Evolutionary conservation across 2,329 filamentous ascomycete genomes (phyloP).

Genomic region (Neopestalotiopsis clavispora): DNA sequence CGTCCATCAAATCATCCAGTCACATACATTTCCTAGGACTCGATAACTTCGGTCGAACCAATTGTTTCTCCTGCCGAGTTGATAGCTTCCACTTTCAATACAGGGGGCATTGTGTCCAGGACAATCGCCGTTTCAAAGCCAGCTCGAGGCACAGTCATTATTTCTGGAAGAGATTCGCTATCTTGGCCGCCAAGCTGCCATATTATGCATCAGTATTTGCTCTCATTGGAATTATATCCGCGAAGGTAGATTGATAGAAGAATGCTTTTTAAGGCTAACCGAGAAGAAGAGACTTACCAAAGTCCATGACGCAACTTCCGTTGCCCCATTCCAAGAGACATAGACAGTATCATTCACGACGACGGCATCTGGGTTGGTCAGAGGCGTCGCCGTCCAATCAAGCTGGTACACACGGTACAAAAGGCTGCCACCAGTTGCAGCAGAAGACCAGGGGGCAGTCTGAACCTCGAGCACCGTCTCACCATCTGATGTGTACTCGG

Average conservation of each 20-base stretch:
- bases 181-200: not conserved
- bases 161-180: not conserved
- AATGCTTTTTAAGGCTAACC: not conserved
- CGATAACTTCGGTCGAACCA: not conserved
- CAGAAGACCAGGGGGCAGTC: not conserved
- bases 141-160: not conserved
- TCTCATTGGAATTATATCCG: not conserved
- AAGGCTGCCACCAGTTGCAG: not conserved
- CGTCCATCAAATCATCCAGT: no score
- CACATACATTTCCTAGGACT: not conserved
- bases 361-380: not conserved
- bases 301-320: not conserved
- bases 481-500: not conserved
- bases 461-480: not conserved
- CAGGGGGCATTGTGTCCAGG: not conserved
- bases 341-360: not conserved
- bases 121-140: not conserved
- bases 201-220: not conserved
- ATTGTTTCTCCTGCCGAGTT: not conserved
- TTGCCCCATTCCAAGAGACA: conserved; percentile 1
- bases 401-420: not conserved
- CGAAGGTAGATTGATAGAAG: no score
- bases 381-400: not conserved
- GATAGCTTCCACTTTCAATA: not conserved
- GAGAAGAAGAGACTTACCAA: not conserved